A percentile compares a stretch with the other conserved stretches of the same genome.
Conservation (phyloP, 2,329 filamentous ascomycete genomes). For the Fusarium irregulare region DNA sequence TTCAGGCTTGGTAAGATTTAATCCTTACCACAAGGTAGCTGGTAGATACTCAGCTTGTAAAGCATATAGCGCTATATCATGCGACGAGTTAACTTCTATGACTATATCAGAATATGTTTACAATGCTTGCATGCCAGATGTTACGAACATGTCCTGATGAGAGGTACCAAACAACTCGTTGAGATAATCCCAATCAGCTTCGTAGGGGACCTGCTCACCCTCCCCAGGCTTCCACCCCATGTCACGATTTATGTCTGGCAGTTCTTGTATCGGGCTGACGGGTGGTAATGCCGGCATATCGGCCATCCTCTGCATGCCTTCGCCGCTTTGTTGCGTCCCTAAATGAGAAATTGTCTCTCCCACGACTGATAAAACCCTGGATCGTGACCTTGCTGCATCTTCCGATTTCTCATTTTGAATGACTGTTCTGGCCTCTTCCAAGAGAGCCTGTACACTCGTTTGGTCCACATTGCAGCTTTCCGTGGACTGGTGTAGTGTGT, state of each 20-base stretch:
- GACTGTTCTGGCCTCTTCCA: not conserved
- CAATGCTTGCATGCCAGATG: too few species aligned
- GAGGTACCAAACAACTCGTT: not conserved
- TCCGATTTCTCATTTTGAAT: not conserved
- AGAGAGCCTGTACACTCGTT: not conserved
- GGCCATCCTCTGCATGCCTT: rapidly evolving
- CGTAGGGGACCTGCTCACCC: not conserved
- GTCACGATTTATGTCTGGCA: not conserved
- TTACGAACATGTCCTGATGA: not conserved
- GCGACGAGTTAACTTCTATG: not conserved
- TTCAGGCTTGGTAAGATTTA: not conserved
- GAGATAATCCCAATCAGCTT: not conserved
- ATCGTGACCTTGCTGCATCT: not conserved
- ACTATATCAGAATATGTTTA: not conserved
- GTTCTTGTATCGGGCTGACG: not conserved
- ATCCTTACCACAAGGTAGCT: too few species aligned
- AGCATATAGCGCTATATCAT: not conserved
- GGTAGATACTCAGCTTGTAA: not conserved
- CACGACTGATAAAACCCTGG: not conserved
- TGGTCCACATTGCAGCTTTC: not conserved
- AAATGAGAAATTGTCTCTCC: not conserved
- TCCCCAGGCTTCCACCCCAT: not conserved
- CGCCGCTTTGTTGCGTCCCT: not conserved
- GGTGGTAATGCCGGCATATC: not conserved
- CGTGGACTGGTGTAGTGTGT: rapidly evolving